Conservation (phyloP, 345 rosid genomes). For the Atalantia buxifolia region DNA sequence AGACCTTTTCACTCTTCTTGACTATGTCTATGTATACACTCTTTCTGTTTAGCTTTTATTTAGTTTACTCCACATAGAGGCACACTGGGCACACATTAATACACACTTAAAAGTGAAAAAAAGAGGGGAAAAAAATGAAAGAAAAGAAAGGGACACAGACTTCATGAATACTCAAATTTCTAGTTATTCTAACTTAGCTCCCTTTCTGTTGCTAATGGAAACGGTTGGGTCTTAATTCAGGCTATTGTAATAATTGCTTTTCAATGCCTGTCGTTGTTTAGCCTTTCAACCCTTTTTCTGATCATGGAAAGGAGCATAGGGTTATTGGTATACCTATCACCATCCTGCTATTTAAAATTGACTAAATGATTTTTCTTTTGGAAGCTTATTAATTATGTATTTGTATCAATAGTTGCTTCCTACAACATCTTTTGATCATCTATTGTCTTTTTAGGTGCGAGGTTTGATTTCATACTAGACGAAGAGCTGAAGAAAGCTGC, state of each 20-base stretch:
- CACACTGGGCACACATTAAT: background rate
- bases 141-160: background rate
- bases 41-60: background rate
- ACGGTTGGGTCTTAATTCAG: background rate
- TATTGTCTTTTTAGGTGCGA: slow-evolving; percentile 62
- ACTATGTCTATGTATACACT: background rate
- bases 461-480: slow-evolving; percentile 71
- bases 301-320: background rate
- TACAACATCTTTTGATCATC: slow-evolving; percentile 9
- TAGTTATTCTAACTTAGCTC: background rate
- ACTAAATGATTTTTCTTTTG: background rate
- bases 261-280: background rate
- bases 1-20: background rate
- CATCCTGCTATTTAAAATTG: background rate
- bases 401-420: background rate
- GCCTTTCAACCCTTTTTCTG: background rate
- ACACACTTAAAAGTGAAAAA: background rate
- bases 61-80: background rate
- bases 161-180: background rate
- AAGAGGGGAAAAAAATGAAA: background rate
- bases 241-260: background rate
- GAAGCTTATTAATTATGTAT: background rate
- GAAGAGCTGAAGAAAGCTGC: slow-evolving; percentile 78
- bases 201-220: background rate
- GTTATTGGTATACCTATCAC: background rate